Evolutionary conservation across 306 rosid species (phyloP), one percentile per base, ranked within the genome.

Genomic region (Canavalia ensiformis): DNA sequence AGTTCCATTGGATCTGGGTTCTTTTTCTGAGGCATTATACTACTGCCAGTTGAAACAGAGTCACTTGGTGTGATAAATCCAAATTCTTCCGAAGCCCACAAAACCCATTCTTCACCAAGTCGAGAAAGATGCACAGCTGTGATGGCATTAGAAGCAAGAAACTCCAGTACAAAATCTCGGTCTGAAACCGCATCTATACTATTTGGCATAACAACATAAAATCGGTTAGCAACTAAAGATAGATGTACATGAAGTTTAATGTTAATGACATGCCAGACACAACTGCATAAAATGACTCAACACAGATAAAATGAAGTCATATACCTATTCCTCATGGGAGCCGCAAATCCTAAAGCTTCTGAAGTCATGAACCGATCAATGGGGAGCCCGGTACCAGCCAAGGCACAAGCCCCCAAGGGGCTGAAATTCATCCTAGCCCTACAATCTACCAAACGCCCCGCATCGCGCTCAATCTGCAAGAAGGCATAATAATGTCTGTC

Each of bases 1-100:
- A 95, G 99, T 86, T 93, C 99, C 99, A 95, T 95, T 56, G 99
- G 99, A 83, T 91, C 99, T 35, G 98, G 99, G 72, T 95, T 95
- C 87, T 95, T 95, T 86, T 95, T 93, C 90, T 95, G 99, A 86
- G 99, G 99, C 99, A 95, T 95, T 77, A 95, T 95, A 60, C 99
- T 95, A 82, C 98, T 95, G 56, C 98, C 99, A 11, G 98, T 95
- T 62, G 98, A 95, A 84, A 95, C 98, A 47, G 97, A 84, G 72
- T 95, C 99, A 52, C 95, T 92, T 58, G 99, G 97, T 4, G 93
- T 91, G 82, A 95, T 81, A 76, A 95, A 95, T 76, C 99, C 99
- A 80, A 95, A 93, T 82, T 95, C 99, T 85, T 95, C 98, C 0
- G 99, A 90, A 71, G 99, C 98, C 97, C 99, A 95, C 86, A 95